Base-by-base conservation (phyloP, 306 rosid species). In the Quercus suber region DNA sequence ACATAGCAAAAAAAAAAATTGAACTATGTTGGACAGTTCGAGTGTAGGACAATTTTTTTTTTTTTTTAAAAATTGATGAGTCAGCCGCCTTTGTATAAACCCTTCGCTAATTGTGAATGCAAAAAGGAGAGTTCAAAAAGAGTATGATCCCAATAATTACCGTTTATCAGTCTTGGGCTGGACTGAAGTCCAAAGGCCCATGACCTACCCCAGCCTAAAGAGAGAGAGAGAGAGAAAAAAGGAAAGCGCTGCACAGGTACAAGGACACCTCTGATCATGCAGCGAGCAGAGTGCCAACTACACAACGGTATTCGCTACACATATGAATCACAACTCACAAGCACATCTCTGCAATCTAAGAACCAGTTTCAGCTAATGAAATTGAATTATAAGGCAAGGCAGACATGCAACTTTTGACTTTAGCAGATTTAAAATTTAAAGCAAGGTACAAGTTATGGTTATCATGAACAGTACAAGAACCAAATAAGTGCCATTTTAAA, bases 131-230 rank as follows among this genome's bases (percentile, higher is more conserved):
- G 25, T 52, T n/a, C 35, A 15, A 21, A 74, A 78, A 75, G 43
- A 1, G 5, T 4, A 5, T 35, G 12, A 60, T 28, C 30, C 28
- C 80, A 27, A 37, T 21, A 55, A 45, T 52, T 75, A 73, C 79
- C 43, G 10, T 11, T 43, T 14, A 30, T 35, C 25, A 53, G 58
- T 45, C 25, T 70, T 71, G 69, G 73, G 58, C 18, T 25, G 52
- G 52, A 67, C 82, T 64, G 25, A 41, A 71, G 76, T 55, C 35
- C 56, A 49, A 55, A 69, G 86, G 63, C 80, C 35, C 53, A 69
- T 37, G 45, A 41, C 11, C 45, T 37, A 37, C 11, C 28, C 52
- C 59, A 31, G 33, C 70, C 28, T 11, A 30, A 28, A 73, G 15
- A 61, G 35, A 61, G 14, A 11, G 37, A 6, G 9, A 37, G 43